Conservation (phyloP, 306 rosid species). For the Ormosia emarginata region DNA sequence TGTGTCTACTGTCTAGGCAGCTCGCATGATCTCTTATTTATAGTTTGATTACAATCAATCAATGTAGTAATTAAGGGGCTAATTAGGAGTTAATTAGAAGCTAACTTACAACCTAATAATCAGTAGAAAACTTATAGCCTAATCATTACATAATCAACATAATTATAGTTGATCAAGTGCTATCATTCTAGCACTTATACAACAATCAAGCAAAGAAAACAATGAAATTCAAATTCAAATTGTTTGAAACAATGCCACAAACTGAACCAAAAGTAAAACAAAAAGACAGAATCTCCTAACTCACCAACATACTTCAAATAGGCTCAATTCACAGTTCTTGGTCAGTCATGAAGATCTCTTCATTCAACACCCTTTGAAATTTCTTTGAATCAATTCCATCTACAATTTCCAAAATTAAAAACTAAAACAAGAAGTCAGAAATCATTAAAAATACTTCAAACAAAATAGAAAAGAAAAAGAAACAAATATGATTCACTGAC, state of each 20-base stretch:
- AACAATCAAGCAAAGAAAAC: not conserved
- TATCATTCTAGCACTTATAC: not conserved
- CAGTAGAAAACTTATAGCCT: not conserved
- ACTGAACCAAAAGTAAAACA: not conserved
- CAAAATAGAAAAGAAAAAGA: not conserved
- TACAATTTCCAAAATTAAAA: not conserved
- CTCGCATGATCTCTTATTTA: not conserved
- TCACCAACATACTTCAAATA: slow-evolving; percentile 49
- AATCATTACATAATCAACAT: not conserved
- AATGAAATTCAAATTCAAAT: not conserved
- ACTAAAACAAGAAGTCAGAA: not conserved
- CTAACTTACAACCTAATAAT: not conserved
- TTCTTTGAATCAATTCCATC: slow-evolving; percentile 40
- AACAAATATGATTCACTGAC: slow-evolving; percentile 19
- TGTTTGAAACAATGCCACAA: not conserved
- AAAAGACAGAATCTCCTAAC: not conserved
- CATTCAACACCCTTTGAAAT: slow-evolving; percentile 16
- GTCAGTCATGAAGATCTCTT: slow-evolving; percentile 37
- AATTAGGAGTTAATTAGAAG: not conserved
- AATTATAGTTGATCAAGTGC: not conserved
- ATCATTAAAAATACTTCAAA: not conserved
- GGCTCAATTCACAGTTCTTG: slow-evolving; percentile 32
- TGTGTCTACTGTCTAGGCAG: not conserved
- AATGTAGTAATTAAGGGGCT: not conserved
- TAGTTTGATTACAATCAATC: not conserved